Conservation (phyloP, 768 basidiomycete species). For the Leccinum imitatum region DNA sequence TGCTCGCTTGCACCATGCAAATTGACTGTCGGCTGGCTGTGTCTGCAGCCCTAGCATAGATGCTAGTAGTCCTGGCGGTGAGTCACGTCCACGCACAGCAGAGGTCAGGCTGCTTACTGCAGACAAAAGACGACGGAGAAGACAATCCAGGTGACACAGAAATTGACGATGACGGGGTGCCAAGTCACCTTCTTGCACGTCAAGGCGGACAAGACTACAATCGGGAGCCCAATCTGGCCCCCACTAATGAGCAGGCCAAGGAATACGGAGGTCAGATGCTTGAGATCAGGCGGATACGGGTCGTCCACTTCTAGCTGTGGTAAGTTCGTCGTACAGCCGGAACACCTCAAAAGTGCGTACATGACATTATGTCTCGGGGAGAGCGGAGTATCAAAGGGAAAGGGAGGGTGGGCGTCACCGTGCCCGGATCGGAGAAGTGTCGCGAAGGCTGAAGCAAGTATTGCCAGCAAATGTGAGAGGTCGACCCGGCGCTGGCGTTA, state of each 20-base stretch:
- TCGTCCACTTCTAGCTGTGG: slow-evolving; percentile 3
- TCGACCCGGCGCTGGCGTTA: slow-evolving; percentile 8
- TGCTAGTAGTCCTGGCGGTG: slow-evolving; percentile 28
- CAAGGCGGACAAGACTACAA: slow-evolving; percentile 46
- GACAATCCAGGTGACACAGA: slow-evolving; percentile 55
- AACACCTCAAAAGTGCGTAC: slow-evolving; percentile 12
- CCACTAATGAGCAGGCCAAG: slow-evolving; percentile 50
- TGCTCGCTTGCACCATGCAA: slow-evolving; percentile 51
- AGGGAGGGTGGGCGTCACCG: neutral
- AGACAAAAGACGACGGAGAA: slow-evolving; percentile 53
- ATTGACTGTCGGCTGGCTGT: slow-evolving; percentile 30
- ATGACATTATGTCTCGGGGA: slow-evolving; percentile 11
- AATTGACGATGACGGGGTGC: slow-evolving; percentile 55
- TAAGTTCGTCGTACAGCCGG: neutral
- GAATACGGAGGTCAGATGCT: slow-evolving; percentile 38
- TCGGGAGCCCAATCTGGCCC: slow-evolving; percentile 52
- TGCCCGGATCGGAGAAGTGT: neutral
- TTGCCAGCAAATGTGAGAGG: slow-evolving; percentile 1
- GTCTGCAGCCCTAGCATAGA: slow-evolving; percentile 31
- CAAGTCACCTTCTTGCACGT: slow-evolving; percentile 42
- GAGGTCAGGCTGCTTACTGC: slow-evolving; percentile 39
- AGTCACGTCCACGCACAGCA: slow-evolving; percentile 3
- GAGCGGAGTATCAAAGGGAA: neutral
- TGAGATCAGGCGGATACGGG: slow-evolving; percentile 21
- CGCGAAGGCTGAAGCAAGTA: neutral